These are phyloP conservation scores for Pyricularia sp. DNA, from an alignment of 2,329 filamentous ascomycete species.

Conservation along the genomic window DNA sequence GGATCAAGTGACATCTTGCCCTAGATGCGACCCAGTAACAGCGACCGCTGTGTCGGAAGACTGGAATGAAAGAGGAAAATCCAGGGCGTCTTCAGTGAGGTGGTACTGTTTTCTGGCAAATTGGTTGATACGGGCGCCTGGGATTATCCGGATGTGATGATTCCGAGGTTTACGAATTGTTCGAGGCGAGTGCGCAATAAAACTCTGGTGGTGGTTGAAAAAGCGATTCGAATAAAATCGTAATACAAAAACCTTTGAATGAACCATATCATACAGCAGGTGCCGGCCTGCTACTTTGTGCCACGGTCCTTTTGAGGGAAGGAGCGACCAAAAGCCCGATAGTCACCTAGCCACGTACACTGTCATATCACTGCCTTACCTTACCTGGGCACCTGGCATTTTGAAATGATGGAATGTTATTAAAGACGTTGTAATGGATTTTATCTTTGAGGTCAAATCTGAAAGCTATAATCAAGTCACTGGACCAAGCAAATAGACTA, in stretches of 20 bases:
- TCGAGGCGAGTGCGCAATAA: no score
- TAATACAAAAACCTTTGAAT: neutral
- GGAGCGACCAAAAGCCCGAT: neutral
- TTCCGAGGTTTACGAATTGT: no score
- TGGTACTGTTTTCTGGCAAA: neutral
- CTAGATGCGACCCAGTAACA: neutral
- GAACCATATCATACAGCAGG: neutral
- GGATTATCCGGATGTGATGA: neutral
- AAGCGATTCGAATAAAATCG: neutral
- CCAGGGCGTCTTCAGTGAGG: neutral
- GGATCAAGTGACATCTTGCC: neutral
- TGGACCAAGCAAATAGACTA: neutral
- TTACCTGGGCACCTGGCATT: neutral
- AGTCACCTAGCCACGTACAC: neutral
- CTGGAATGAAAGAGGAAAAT: neutral
- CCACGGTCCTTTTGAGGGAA: neutral
- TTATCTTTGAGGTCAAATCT: neutral
- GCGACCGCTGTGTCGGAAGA: neutral
- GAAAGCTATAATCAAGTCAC: neutral
- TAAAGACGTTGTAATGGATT: neutral
- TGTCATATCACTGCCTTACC: neutral
- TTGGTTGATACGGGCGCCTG: neutral
- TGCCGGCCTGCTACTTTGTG: neutral
- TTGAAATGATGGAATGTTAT: neutral
- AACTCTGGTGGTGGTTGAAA: neutral